These are phyloP conservation scores for Acanthochlamys bracteata DNA, from an alignment of 106 monocot genomes.

Conservation along the genomic window DNA sequence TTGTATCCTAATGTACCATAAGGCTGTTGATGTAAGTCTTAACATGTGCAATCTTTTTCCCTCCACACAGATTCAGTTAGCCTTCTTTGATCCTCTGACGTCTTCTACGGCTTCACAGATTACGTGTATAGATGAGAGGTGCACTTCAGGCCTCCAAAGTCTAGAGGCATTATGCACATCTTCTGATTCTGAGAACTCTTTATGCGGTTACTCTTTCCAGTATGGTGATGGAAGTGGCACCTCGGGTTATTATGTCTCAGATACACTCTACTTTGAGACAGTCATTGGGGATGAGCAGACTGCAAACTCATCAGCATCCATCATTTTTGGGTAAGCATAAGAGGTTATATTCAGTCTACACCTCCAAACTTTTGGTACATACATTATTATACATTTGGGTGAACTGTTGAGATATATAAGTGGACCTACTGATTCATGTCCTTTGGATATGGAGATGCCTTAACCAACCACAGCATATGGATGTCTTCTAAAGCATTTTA, in stretches of 20 bases:
- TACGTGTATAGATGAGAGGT: constrained; percentile 59
- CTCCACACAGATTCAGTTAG: constrained; percentile 59
- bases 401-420: too few species aligned
- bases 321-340: constrained; percentile 71
- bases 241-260: constrained; percentile 83
- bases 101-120: constrained; percentile 60
- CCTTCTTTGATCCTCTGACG: constrained; percentile 54
- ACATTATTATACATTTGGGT: too few species aligned
- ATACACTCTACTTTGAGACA: constrained; percentile 59
- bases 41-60: not conserved
- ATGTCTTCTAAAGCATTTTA: too few species aligned
- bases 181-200: constrained; percentile 25
- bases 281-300: constrained; percentile 30
- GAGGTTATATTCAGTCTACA: too few species aligned
- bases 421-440: too few species aligned
- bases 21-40: not conserved
- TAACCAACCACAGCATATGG: too few species aligned
- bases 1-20: not conserved
- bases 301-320: constrained; percentile 64
- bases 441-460: too few species aligned
- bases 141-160: constrained; percentile 37
- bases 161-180: constrained; percentile 48
- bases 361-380: too few species aligned
- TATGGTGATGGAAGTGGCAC: constrained; percentile 98
- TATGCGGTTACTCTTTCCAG: constrained; percentile 66